Percentiles rank a stretch among this genome's conserved stretches.
These are phyloP conservation scores for Citrus medica DNA, from an alignment of 345 rosid species.

Conservation along the genomic window DNA sequence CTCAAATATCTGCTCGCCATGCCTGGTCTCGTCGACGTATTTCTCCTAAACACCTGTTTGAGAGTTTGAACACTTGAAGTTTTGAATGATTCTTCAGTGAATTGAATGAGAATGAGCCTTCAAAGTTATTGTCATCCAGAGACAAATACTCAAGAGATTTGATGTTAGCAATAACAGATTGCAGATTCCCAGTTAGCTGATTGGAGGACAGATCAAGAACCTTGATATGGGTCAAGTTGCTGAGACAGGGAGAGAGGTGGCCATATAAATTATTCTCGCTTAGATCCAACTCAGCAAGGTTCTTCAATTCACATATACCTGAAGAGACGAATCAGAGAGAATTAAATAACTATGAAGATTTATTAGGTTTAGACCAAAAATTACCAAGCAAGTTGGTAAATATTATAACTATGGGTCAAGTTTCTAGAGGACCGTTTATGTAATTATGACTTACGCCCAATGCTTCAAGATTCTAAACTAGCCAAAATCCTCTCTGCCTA, in stretches of 20 bases:
- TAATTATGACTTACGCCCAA: too few species aligned
- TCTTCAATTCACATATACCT: background rate
- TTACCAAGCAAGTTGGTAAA: too few species aligned
- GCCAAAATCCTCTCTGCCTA: too few species aligned
- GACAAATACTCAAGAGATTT: background rate
- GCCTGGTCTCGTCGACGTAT: too few species aligned
- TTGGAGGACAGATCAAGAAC: conserved; percentile 7
- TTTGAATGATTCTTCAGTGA: background rate
- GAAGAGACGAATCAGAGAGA: too few species aligned
- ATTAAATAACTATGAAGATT: background rate
- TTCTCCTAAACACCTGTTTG: too few species aligned
- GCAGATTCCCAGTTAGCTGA: background rate
- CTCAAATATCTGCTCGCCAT: too few species aligned
- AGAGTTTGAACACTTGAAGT: background rate
- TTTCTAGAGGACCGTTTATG: too few species aligned
- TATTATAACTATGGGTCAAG: too few species aligned
- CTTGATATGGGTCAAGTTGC: conserved; percentile 12
- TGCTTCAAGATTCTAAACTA: too few species aligned
- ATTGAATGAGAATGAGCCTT: background rate
- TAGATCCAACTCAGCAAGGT: background rate
- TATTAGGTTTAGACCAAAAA: too few species aligned
- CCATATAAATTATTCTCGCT: background rate
- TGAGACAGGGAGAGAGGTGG: background rate
- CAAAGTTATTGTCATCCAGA: background rate
- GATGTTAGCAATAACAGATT: background rate